These are phyloP conservation scores for Gymnopus androsaceus DNA, from an alignment of 1,284 basidiomycete genomes.

Conservation along the genomic window DNA sequence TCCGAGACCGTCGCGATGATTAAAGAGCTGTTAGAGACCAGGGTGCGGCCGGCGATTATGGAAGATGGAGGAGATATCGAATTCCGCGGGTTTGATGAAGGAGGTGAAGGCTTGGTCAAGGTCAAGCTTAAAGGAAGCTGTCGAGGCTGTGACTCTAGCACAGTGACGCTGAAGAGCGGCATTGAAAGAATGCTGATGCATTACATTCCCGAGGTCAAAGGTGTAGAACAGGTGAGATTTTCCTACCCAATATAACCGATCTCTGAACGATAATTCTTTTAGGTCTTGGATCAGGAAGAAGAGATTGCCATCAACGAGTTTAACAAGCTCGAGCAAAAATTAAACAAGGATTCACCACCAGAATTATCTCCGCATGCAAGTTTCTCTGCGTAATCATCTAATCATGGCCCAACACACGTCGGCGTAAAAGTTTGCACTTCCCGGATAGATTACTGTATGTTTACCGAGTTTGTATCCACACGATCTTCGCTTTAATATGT, in stretches of 20 bases:
- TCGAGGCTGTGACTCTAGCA: constrained; percentile 89
- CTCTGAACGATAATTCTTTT: constrained; percentile 4
- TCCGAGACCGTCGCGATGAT: constrained; percentile 99
- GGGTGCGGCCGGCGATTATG: constrained; percentile 95
- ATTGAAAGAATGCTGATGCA: constrained; percentile 99
- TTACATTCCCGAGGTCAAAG: constrained; percentile 96
- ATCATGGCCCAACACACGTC: constrained; percentile 82
- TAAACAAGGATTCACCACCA: constrained; percentile 51
- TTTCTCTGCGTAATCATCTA: not conserved
- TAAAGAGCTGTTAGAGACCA: constrained; percentile 94
- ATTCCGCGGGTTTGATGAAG: constrained; percentile 73
- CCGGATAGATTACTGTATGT: constrained; percentile 6
- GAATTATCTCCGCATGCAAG: constrained; percentile 29
- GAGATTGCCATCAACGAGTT: constrained; percentile 88
- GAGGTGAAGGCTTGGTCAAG: constrained; percentile 68
- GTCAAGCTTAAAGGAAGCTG: constrained; percentile 97
- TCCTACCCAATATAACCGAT: not conserved
- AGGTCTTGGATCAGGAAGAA: constrained; percentile 93
- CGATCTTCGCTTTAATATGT: not conserved
- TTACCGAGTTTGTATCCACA: not conserved
- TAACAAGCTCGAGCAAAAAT: constrained; percentile 82
- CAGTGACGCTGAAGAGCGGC: constrained; percentile 93
- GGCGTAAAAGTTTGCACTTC: constrained; percentile 27
- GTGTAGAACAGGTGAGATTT: constrained; percentile 84
- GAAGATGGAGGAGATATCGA: constrained; percentile 93